Base-by-base conservation (phyloP, 2,329 filamentous ascomycete genomes). In the Blumeriella jaapii region DNA sequence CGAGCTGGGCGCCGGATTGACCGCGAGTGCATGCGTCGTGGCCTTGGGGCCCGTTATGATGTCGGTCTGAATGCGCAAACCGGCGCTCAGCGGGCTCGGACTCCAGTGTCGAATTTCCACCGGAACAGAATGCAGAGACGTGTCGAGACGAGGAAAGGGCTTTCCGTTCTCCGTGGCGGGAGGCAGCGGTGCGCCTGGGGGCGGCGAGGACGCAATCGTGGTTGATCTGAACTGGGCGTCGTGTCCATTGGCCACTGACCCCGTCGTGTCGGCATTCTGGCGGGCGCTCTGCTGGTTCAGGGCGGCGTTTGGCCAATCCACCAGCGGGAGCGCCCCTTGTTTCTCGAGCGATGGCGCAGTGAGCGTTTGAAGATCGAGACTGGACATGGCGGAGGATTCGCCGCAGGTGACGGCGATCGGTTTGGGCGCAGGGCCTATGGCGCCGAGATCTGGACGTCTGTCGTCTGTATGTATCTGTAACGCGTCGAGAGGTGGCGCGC, bases 151-250 rank as follows among this genome's bases (percentile, higher is more conserved):
- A 16, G 38, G 25, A 17, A 53, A 45, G 24, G 31, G 41, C 7
- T 18, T 18, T 29, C 41, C 26, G 36, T 33, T n/a, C 34, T 27
- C 20, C 23, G 23, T 33, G 28, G 26, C 38, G 29, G 7, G 36
- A 20, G 16, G 40, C 36, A 24, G 29, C n/a, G n/a, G n/a, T n/a
- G n/a, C 11, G 23, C 31, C 46, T 19, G 47, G 49, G 27, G 50
- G 46, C 10, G 52, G 47, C 7, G 60, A 61, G 26, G 61, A 59
- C 15, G 60, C 56, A 47, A 57, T 61, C 10, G 58, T 61, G 41
- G 57, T 58, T 28, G 59, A 55, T 34, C 55, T 49, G 42, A 63
- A 62, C 3, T 44, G 42, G 20, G 42, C 31, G 5, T 34, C 34
- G 28, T 40, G 25, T 13, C 31, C 39, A 20, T 36, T 31, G 23